These are phyloP conservation scores for Suillus tomentosus DNA, from an alignment of 768 basidiomycete species.

Conservation along the genomic window DNA sequence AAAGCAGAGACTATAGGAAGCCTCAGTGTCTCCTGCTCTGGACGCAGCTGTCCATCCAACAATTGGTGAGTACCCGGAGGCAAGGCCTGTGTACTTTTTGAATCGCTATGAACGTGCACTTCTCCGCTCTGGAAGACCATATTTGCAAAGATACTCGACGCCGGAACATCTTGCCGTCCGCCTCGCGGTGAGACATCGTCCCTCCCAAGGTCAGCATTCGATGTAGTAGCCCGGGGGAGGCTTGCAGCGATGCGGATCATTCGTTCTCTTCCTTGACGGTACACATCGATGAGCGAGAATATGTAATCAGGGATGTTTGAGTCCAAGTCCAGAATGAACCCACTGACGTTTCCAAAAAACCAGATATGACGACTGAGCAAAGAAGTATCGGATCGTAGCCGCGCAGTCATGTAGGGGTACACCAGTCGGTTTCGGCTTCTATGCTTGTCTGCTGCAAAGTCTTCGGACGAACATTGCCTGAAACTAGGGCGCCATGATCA, in stretches of 20 bases:
- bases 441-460: constrained; percentile 74
- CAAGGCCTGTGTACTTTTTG: constrained; percentile 41
- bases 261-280: constrained; percentile 77
- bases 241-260: constrained; percentile 66
- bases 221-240: constrained; percentile 41
- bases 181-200: constrained; percentile 19
- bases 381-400: constrained; percentile 59
- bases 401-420: constrained; percentile 81
- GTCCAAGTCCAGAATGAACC: constrained; percentile 84
- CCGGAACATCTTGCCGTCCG: constrained; percentile 37
- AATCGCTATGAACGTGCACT: constrained; percentile 68
- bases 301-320: constrained; percentile 76
- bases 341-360: constrained; percentile 72
- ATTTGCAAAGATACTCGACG: constrained; percentile 63
- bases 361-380: constrained; percentile 54
- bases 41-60: constrained; percentile 26
- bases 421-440: constrained; percentile 68
- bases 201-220: constrained; percentile 14
- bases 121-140: constrained; percentile 85
- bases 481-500: constrained; percentile 51
- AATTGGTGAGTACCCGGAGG: constrained; percentile 39
- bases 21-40: constrained; percentile 61
- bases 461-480: constrained; percentile 65
- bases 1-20: constrained; percentile 81
- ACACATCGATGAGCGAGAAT: constrained; percentile 84